Base-by-base conservation (phyloP, 768 basidiomycete species). In the Xerocomellus intermedius region DNA sequence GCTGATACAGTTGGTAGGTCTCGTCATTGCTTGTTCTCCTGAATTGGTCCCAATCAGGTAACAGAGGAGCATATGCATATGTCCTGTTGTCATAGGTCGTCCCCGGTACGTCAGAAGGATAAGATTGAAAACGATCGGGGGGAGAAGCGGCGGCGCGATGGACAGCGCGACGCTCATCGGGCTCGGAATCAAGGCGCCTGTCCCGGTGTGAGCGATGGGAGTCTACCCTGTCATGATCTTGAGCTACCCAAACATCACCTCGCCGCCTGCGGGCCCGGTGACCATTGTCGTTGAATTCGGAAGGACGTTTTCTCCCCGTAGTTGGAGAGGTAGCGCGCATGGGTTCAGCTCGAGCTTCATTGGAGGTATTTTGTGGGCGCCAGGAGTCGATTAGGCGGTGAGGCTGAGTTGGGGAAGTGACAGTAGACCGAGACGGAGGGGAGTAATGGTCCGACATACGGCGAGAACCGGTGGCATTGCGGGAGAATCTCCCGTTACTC, bases 181-280 rank as follows among this genome's bases (percentile, higher is more conserved):
- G 19, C 38, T 67, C 65, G 2, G 55, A 6, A 26, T 58, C 58
- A 10, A 22, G 22, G 26, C 22, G 54, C n/a, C 63, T 38, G 19
- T 68, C 63, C 50, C 59, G 1, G 5, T 28, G 35, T 21, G 50
- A 28, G 24, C 52, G 62, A 41, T 52, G 55, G 4, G 39, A 33
- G 12, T 57, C 60, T 21, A 16, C 42, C 42, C 48, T 28, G 8
- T 56, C 57, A 16, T 42, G 33, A 43, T 60, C 59, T 44, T 46
- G 49, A 30, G 63, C 48, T 5, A 32, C 26, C 69, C 66, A 62
- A 28, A 12, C 28, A 57, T 68, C 59, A 30, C 26, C 54, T 35
- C 70, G 66, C 14, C 52, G 62, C 47, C 60, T 70, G 21, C 70
- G 68, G 1, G 42, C 56, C 49, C 66, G 59, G 41, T 47, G 58